Percentiles rank a stretch among this genome's conserved stretches.
phyloP scores from a whole-genome alignment of 129 eudicot species.

The carrot (Daucus carota) region DH1_v3.0 NC_030388.2:17149001-17149500 shows the following conservation, averaged over 20 bases:
- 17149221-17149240: constrained; percentile 62
- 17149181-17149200: constrained; percentile 53
- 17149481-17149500: constrained; percentile 77
- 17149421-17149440: constrained; percentile 93
- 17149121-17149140: neutral
- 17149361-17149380: constrained; percentile 75
- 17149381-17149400: constrained; percentile 87
- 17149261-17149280: constrained; percentile 48
- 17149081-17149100: neutral
- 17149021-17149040: neutral
- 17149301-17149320: neutral
- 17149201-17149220: constrained; percentile 48
- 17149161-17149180: neutral
- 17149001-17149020: neutral
- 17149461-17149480: constrained; percentile 91
- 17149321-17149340: constrained; percentile 3
- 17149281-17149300: neutral
- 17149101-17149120: neutral
- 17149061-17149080: neutral
- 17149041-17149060: neutral
- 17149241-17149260: constrained; percentile 64
- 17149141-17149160: constrained; percentile 19
- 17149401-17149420: constrained; percentile 66
- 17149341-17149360: constrained; percentile 23
- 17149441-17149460: constrained; percentile 75